Evolutionary conservation across 192 early-diverging fungal species (phyloP).

Genomic region (Umbelopsis ramanniana): DNA sequence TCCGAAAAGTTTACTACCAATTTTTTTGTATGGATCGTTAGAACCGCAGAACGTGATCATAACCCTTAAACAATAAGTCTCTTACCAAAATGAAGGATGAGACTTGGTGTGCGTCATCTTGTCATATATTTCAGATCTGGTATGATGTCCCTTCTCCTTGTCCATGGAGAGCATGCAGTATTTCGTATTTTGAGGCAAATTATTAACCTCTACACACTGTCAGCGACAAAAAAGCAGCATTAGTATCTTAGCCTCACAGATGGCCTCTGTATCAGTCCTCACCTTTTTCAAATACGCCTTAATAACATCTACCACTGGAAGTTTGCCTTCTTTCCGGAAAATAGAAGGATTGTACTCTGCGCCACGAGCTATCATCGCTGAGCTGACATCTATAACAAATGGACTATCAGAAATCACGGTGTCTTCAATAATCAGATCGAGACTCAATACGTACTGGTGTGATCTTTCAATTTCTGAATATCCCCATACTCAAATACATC

Average conservation of each 20-base stretch:
- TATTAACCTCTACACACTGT: slow-evolving; percentile 69
- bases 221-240: background rate
- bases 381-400: slow-evolving; percentile 39
- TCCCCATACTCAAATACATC: slow-evolving; percentile 77
- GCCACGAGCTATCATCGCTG: slow-evolving; percentile 92
- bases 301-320: slow-evolving; percentile 61
- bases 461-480: slow-evolving; percentile 61
- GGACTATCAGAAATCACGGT: background rate
- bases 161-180: slow-evolving; percentile 91
- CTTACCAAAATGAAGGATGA: slow-evolving; percentile 59
- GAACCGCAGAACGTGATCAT: too few species aligned
- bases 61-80: too few species aligned
- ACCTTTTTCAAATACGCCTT: slow-evolving; percentile 70
- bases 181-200: slow-evolving; percentile 86
- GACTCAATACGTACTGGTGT: slow-evolving; percentile 38
- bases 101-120: slow-evolving; percentile 53
- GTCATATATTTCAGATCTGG: slow-evolving; percentile 45
- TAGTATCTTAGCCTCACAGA: too few species aligned
- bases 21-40: background rate
- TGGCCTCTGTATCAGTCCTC: background rate
- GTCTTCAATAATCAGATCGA: background rate
- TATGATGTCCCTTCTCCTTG: slow-evolving; percentile 57
- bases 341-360: slow-evolving; percentile 87
- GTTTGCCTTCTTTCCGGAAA: slow-evolving; percentile 70
- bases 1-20: slow-evolving; percentile 28